Conservation (phyloP, 768 basidiomycete species). For the Stropharia rugosoannulata region DNA sequence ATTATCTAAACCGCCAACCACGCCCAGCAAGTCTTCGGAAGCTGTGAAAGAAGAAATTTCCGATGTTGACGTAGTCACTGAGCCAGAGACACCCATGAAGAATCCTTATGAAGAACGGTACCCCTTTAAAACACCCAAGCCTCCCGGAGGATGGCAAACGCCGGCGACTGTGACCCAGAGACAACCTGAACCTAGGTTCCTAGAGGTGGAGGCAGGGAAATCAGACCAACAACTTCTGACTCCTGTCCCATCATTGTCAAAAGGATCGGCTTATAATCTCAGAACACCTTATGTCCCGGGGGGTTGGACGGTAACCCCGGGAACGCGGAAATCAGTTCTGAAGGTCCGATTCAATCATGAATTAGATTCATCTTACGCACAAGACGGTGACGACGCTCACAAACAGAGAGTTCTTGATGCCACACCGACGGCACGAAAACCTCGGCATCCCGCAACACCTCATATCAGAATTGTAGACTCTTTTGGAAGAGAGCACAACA, state of each 20-base stretch:
- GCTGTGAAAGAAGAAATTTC: neutral
- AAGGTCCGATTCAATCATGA: conserved; percentile 73
- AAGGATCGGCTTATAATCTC: conserved; percentile 41
- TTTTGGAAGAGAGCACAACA: conserved; percentile 52
- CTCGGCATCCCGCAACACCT: conserved; percentile 14
- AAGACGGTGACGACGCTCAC: conserved; percentile 13
- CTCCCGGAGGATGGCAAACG: conserved; percentile 37
- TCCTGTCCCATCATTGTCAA: conserved; percentile 49
- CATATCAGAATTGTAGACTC: conserved; percentile 67
- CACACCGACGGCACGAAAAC: conserved; percentile 17
- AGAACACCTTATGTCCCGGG: conserved; percentile 73
- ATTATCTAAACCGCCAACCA: too few species aligned
- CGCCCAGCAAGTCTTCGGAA: neutral
- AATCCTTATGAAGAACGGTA: neutral
- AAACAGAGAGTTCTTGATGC: neutral
- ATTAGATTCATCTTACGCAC: conserved; percentile 8
- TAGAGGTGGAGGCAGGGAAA: conserved; percentile 10
- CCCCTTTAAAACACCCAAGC: conserved; percentile 24
- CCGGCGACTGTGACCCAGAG: neutral
- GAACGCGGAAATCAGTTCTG: conserved; percentile 52
- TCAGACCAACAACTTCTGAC: conserved; percentile 40
- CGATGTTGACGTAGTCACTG: neutral
- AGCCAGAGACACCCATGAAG: neutral
- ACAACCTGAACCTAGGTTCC: neutral
- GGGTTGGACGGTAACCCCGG: conserved; percentile 63